phyloP scores from a whole-genome alignment of 2,329 filamentous ascomycete species.

The Passalora sequoiae region DNA sequence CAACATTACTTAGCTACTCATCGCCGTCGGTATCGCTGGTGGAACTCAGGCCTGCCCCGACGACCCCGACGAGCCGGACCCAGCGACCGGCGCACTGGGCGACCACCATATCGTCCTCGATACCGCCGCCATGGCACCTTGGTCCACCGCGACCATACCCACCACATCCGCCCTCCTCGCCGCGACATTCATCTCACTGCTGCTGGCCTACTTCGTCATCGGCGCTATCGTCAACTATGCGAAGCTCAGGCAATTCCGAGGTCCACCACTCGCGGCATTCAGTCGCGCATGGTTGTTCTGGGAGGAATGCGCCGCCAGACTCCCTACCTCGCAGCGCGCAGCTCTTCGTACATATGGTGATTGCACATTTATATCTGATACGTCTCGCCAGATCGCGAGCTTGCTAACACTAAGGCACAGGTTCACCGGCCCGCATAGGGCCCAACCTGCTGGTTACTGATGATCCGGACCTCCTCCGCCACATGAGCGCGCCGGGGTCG shows the following conservation, averaged over 20 bases:
- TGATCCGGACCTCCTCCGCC: constrained; percentile 45
- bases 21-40: too few species aligned
- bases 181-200: constrained; percentile 8
- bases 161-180: not conserved
- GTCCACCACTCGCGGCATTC: constrained; percentile 24
- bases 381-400: constrained; percentile 1
- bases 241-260: constrained; percentile 26
- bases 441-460: constrained; percentile 49
- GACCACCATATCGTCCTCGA: too few species aligned
- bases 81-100: too few species aligned
- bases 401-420: constrained; percentile 22
- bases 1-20: too few species aligned
- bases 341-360: constrained; percentile 29
- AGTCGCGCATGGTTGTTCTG: constrained; percentile 28
- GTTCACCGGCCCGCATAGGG: constrained; percentile 42
- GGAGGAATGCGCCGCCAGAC: constrained; percentile 20
- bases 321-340: constrained; percentile 21
- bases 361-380: too few species aligned
- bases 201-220: constrained; percentile 18
- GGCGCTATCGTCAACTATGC: constrained; percentile 23
- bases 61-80: too few species aligned
- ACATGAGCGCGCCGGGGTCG: constrained; percentile 38
- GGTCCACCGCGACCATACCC: too few species aligned
- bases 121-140: too few species aligned
- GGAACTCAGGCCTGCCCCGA: too few species aligned